A percentile compares a stretch with the other conserved stretches of the same genome.
Conservation (phyloP, 2,329 filamentous ascomycete species). For the Cercospora sesami region DNA sequence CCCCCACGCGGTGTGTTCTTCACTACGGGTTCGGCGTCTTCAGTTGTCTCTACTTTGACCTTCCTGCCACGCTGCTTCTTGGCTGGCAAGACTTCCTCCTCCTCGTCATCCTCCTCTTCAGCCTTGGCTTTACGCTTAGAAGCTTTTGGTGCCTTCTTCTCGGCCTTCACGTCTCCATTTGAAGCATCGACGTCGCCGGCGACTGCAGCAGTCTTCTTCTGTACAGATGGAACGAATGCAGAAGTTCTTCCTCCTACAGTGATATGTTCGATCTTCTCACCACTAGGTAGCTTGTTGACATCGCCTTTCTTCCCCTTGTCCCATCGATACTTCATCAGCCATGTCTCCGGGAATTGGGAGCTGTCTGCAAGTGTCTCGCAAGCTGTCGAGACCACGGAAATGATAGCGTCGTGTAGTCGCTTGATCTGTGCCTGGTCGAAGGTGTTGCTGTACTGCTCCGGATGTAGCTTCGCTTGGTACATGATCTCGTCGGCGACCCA, state of each 20-base stretch:
- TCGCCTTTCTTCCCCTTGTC: slow-evolving; percentile 78
- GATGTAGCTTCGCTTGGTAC: slow-evolving; percentile 84
- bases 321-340: slow-evolving; percentile 64
- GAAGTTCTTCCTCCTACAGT: slow-evolving; percentile 91
- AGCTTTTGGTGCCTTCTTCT: slow-evolving; percentile 33
- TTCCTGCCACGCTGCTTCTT: slow-evolving; percentile 28
- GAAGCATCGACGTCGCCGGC: slow-evolving; percentile 49
- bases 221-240: slow-evolving; percentile 78
- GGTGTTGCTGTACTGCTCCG: slow-evolving; percentile 87
- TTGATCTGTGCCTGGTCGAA: slow-evolving; percentile 71
- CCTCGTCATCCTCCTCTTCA: slow-evolving; percentile 28
- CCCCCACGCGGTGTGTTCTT: slow-evolving; percentile 3
- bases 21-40: not conserved
- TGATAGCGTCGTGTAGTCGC: slow-evolving; percentile 69
- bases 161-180: slow-evolving; percentile 21
- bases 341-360: slow-evolving; percentile 78
- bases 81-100: slow-evolving; percentile 28
- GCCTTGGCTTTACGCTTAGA: slow-evolving; percentile 40
- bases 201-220: slow-evolving; percentile 74
- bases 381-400: slow-evolving; percentile 76
- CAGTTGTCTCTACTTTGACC: slow-evolving; percentile 11
- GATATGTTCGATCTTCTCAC: slow-evolving; percentile 79
- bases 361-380: slow-evolving; percentile 79
- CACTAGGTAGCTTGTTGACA: slow-evolving; percentile 70
- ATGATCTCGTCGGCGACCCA: slow-evolving; percentile 97